Evolutionary conservation across 345 rosid genomes (phyloP).

Genomic region (Gossypioides kirkii): DNA sequence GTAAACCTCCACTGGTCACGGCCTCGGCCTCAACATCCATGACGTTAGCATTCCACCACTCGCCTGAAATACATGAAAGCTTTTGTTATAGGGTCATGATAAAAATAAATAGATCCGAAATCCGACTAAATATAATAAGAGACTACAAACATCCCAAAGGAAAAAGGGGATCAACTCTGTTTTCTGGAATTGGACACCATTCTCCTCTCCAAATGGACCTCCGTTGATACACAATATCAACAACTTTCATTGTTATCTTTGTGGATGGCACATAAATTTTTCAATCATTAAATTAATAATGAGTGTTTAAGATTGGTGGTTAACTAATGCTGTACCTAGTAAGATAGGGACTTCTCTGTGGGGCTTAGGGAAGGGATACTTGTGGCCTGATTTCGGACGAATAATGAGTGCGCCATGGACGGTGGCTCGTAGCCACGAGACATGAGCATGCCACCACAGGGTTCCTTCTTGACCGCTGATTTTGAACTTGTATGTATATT

Average conservation of each 20-base stretch:
- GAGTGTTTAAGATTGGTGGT: neutral
- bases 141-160: too few species aligned
- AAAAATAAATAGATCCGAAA: too few species aligned
- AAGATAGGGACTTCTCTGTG: neutral
- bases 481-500: neutral
- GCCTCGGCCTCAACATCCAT: neutral
- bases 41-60: constrained; percentile 9
- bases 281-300: neutral
- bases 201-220: too few species aligned
- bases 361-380: constrained; percentile 4
- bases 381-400: neutral
- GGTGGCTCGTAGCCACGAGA: neutral
- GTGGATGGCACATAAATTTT: neutral
- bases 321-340: neutral
- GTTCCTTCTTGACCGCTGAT: neutral
- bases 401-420: constrained; percentile 1
- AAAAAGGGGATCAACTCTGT: too few species aligned
- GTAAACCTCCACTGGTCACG: neutral
- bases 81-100: too few species aligned
- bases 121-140: too few species aligned
- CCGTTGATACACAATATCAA: too few species aligned
- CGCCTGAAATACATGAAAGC: neutral
- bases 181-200: too few species aligned
- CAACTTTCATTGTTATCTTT: neutral
- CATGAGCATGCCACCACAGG: constrained; percentile 5